Evolutionary conservation across 176 grass and related monocot genomes (phyloP).

Genomic region (Oryza brachyantha): DNA sequence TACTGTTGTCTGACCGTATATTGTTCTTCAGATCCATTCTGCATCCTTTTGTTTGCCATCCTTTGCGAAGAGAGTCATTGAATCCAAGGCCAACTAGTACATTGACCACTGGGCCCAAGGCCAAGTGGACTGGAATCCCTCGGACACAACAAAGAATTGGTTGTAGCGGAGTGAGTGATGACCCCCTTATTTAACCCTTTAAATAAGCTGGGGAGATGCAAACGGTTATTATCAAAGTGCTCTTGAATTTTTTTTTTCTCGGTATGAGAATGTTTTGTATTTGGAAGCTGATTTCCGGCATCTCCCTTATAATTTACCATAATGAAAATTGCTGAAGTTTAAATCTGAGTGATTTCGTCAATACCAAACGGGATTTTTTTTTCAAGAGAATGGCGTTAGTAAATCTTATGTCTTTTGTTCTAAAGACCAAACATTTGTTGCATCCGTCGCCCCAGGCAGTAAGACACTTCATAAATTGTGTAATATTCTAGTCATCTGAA

Average conservation of each 20-base stretch:
- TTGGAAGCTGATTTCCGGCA: neutral
- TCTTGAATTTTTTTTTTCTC: no score
- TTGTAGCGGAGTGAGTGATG: conserved; percentile 8
- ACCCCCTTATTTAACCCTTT: neutral
- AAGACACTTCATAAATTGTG: no score
- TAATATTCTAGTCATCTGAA: no score
- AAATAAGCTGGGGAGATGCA: conserved; percentile 33
- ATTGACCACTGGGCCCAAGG: neutral
- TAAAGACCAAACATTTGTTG: no score
- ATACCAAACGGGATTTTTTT: no score
- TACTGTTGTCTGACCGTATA: conserved; percentile 15
- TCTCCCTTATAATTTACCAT: neutral
- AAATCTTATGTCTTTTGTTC: no score
- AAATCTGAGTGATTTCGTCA: no score
- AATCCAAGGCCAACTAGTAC: conserved; percentile 45
- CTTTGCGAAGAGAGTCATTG: conserved; percentile 83
- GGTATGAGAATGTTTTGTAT: conserved; percentile 10
- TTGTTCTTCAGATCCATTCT: conserved; percentile 64
- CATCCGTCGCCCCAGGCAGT: no score
- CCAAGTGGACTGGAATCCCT: neutral
- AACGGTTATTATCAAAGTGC: neutral
- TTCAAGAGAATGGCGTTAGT: no score
- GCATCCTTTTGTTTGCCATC: conserved; percentile 94
- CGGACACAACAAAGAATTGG: conserved; percentile 6
- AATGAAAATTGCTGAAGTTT: no score